phyloP scores from a whole-genome alignment of 495 filamentous ascomycete genomes.

The Xanthoparmelia taractica region DNA sequence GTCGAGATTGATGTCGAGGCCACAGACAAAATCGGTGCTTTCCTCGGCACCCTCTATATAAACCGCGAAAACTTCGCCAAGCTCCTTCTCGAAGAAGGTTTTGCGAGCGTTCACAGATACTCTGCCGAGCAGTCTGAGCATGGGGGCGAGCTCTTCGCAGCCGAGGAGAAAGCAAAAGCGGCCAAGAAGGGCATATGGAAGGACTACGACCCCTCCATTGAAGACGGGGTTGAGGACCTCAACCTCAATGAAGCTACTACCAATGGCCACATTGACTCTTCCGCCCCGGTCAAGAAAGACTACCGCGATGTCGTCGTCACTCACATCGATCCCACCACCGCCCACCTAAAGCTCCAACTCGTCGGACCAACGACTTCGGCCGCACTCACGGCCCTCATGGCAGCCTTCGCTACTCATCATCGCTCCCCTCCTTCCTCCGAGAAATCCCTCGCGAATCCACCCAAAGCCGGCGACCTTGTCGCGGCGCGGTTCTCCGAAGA shows the following conservation, averaged over 20 bases:
- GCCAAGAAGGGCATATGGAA: slow-evolving; percentile 83
- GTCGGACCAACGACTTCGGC: slow-evolving; percentile 67
- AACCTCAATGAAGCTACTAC: slow-evolving; percentile 32
- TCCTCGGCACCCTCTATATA: slow-evolving; percentile 90
- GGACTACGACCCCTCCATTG: slow-evolving; percentile 83
- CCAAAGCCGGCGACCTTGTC: slow-evolving; percentile 86
- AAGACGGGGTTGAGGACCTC: slow-evolving; percentile 47
- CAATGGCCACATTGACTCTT: slow-evolving; percentile 42
- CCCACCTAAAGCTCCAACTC: slow-evolving; percentile 78
- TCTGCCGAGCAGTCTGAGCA: slow-evolving; percentile 94
- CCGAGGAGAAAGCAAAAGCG: slow-evolving; percentile 81
- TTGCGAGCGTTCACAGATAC: slow-evolving; percentile 85
- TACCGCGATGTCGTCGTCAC: slow-evolving; percentile 91
- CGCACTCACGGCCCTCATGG: slow-evolving; percentile 78
- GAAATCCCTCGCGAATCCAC: slow-evolving; percentile 60
- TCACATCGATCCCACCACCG: slow-evolving; percentile 65
- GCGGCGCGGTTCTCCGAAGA: slow-evolving; percentile 84
- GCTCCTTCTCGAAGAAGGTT: slow-evolving; percentile 83
- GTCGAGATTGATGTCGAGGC: slow-evolving; percentile 94
- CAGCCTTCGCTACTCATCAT: slow-evolving; percentile 80
- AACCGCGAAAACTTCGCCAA: slow-evolving; percentile 97
- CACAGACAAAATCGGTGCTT: slow-evolving; percentile 91
- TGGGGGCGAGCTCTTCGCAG: slow-evolving; percentile 75
- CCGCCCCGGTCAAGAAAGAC: slow-evolving; percentile 59
- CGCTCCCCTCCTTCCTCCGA: slow-evolving; percentile 61